These are phyloP conservation scores for Camelina sativa DNA, from an alignment of 345 rosid species.

Conservation along the genomic window DNA sequence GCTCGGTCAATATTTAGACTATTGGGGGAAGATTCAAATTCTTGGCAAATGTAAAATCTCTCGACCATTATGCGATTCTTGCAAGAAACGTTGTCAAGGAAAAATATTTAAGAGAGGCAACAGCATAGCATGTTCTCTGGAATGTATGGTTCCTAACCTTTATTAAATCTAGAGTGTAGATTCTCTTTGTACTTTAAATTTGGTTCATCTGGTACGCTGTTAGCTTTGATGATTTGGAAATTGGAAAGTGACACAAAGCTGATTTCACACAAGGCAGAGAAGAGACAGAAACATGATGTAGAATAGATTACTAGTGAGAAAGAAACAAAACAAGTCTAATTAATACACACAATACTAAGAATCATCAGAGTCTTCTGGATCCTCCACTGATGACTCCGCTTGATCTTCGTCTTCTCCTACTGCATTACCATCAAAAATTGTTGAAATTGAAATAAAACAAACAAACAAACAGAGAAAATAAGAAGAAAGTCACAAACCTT, in stretches of 20 bases:
- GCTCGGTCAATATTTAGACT: background rate
- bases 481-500: constrained; percentile 34
- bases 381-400: constrained; percentile 47
- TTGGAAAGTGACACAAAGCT: background rate
- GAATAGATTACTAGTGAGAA: background rate
- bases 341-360: constrained; percentile 18
- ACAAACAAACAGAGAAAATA: too few relatives aligned
- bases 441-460: background rate
- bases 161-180: background rate
- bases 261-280: too few relatives aligned
- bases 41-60: background rate
- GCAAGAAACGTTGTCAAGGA: background rate
- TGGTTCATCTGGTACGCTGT: background rate
- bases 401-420: constrained; percentile 43
- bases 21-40: background rate
- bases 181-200: background rate
- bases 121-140: background rate
- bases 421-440: background rate
- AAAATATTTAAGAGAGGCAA: background rate
- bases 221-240: background rate
- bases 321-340: background rate
- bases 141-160: background rate
- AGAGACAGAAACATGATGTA: background rate
- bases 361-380: constrained; percentile 47
- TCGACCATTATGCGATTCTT: background rate